A percentile compares a stretch with the other conserved stretches of the same genome.
These are phyloP conservation scores for Fraxinus sp. DNA, from an alignment of 305 asterid species.

Conservation along the genomic window DNA sequence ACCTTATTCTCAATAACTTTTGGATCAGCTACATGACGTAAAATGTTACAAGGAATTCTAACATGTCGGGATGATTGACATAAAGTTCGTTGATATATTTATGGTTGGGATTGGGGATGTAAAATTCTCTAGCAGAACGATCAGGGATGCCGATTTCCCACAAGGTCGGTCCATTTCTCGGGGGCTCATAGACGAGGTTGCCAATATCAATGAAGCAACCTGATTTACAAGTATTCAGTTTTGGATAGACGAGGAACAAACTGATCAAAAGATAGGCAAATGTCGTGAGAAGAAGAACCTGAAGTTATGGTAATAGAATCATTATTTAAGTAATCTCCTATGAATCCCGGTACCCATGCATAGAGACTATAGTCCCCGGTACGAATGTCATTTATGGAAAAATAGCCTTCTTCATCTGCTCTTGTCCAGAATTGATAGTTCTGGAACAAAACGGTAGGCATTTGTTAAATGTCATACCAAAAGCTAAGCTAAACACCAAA, in stretches of 20 bases:
- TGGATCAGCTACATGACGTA: not conserved
- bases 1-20: not conserved
- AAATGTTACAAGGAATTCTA: not conserved
- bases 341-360: too few relatives aligned
- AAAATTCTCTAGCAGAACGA: slow-evolving; percentile 70
- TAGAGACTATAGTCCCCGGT: too few relatives aligned
- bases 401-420: too few relatives aligned
- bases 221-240: slow-evolving; percentile 9
- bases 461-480: too few relatives aligned
- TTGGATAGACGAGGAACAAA: not conserved
- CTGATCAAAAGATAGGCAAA: too few relatives aligned
- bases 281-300: too few relatives aligned
- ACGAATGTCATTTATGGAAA: too few relatives aligned
- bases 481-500: too few relatives aligned
- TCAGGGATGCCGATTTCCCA: slow-evolving; percentile 85
- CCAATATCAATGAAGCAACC: slow-evolving; percentile 41
- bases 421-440: too few relatives aligned
- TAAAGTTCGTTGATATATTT: slow-evolving; percentile 49
- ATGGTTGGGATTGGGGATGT: slow-evolving; percentile 55
- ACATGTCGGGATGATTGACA: slow-evolving; percentile 49
- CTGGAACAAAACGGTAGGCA: too few relatives aligned
- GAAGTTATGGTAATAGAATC: too few relatives aligned
- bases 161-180: slow-evolving; percentile 68
- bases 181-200: slow-evolving; percentile 50
- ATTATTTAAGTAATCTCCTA: too few relatives aligned